phyloP scores from a whole-genome alignment of 1,284 basidiomycete species.

The Hemileia vastatrix region DNA sequence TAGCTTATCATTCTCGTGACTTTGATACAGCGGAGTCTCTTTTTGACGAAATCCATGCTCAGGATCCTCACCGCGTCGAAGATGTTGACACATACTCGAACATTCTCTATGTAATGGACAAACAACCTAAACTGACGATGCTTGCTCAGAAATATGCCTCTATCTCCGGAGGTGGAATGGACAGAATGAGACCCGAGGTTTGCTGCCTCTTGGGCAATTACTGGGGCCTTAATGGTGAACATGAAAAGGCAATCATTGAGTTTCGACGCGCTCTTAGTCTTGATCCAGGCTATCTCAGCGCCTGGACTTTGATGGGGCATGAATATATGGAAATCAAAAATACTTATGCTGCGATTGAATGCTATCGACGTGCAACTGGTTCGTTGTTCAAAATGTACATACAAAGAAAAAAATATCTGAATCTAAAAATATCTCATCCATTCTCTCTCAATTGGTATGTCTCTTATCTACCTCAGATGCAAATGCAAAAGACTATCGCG shows the following conservation, averaged over 20 bases:
- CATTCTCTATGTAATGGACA: slow-evolving; percentile 90
- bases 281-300: slow-evolving; percentile 84
- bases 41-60: slow-evolving; percentile 66
- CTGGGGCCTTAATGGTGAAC: slow-evolving; percentile 82
- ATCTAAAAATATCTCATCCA: background rate
- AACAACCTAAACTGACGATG: slow-evolving; percentile 73
- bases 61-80: slow-evolving; percentile 84
- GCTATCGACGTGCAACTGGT: slow-evolving; percentile 91
- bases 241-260: slow-evolving; percentile 91
- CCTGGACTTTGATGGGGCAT: slow-evolving; percentile 99
- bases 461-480: slow-evolving; percentile 54
- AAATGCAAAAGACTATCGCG: slow-evolving; percentile 90
- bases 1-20: slow-evolving; percentile 82
- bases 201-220: slow-evolving; percentile 92
- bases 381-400: slow-evolving; percentile 37
- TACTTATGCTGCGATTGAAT: slow-evolving; percentile 94
- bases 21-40: slow-evolving; percentile 70
- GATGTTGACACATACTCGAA: slow-evolving; percentile 96
- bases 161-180: slow-evolving; percentile 47
- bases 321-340: slow-evolving; percentile 99
- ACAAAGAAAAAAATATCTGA: background rate
- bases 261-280: slow-evolving; percentile 88
- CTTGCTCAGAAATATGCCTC: slow-evolving; percentile 83
- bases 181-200: slow-evolving; percentile 84
- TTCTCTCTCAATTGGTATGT: slow-evolving; percentile 6